Evolutionary conservation across 768 basidiomycete species (phyloP).

Genomic region (Lactifluus volemus): DNA sequence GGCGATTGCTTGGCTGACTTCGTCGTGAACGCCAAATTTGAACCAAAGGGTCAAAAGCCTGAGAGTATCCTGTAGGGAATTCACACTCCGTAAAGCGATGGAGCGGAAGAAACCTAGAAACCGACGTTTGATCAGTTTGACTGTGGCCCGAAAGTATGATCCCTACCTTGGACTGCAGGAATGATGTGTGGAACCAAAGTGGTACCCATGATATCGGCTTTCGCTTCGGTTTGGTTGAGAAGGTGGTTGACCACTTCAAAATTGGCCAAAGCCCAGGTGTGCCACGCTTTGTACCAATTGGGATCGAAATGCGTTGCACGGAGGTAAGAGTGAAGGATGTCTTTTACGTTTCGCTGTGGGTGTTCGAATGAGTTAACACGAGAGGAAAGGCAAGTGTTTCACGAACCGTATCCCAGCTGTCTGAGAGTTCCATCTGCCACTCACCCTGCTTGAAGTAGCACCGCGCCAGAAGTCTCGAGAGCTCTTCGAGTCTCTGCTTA

Average conservation of each 20-base stretch:
- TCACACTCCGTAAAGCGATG: slow-evolving; percentile 80
- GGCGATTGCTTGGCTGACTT: slow-evolving; percentile 84
- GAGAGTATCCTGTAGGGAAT: slow-evolving; percentile 90
- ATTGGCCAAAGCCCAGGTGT: slow-evolving; percentile 95
- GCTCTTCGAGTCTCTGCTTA: slow-evolving; percentile 54
- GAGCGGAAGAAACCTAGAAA: slow-evolving; percentile 85
- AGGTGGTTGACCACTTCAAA: slow-evolving; percentile 85
- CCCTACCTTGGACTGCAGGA: slow-evolving; percentile 80
- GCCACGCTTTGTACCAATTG: slow-evolving; percentile 99
- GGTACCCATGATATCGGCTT: slow-evolving; percentile 49
- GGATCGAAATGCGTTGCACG: slow-evolving; percentile 87
- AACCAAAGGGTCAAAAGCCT: slow-evolving; percentile 95
- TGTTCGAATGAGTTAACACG: slow-evolving; percentile 13
- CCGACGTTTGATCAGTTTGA: slow-evolving; percentile 7
- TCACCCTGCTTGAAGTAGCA: slow-evolving; percentile 96
- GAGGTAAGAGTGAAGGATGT: slow-evolving; percentile 77
- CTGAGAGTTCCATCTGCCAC: slow-evolving; percentile 80
- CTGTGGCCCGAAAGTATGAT: not conserved
- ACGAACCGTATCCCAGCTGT: slow-evolving; percentile 73
- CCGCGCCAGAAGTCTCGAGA: slow-evolving; percentile 84
- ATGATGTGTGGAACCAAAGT: slow-evolving; percentile 77
- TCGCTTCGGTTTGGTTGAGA: slow-evolving; percentile 54
- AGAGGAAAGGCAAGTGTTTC: not conserved
- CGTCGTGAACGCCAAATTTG: slow-evolving; percentile 86
- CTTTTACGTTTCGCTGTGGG: slow-evolving; percentile 64